phyloP scores from a whole-genome alignment of 495 filamentous ascomycete species.

The Aspergillus steynii region DNA sequence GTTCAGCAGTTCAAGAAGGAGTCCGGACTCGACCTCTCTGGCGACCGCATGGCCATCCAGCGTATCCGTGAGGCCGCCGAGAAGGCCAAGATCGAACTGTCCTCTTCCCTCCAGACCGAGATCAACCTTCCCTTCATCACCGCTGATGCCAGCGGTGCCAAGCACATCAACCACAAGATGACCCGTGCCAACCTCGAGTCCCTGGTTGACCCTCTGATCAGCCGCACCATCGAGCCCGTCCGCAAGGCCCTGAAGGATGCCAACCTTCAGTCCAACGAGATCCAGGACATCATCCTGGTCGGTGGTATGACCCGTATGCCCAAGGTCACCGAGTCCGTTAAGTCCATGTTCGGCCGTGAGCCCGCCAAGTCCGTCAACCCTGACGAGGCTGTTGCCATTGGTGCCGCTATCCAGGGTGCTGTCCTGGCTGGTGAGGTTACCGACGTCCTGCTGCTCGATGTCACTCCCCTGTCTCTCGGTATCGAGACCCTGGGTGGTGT shows the following conservation, averaged over 20 bases:
- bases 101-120: conserved; percentile 93
- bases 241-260: conserved; percentile 98
- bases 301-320: conserved; percentile 99
- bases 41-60: conserved; percentile 98
- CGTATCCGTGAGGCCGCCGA: conserved; percentile 98
- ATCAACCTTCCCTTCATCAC: conserved; percentile 99
- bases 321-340: conserved; percentile 96
- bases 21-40: conserved; percentile 83
- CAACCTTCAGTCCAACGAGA: conserved; percentile 88
- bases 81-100: conserved; percentile 99
- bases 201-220: conserved; percentile 90
- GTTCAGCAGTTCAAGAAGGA: conserved; percentile 97
- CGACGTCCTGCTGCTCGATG: conserved; percentile 93
- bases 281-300: conserved; percentile 98
- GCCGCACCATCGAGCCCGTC: conserved; percentile 83
- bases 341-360: conserved; percentile 96
- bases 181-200: conserved; percentile 89
- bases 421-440: conserved; percentile 96
- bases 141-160: conserved; percentile 88
- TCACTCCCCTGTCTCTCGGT: conserved; percentile 96
- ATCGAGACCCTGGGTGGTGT: conserved; percentile 99
- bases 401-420: conserved; percentile 96
- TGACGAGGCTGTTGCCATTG: conserved; percentile 98
- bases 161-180: conserved; percentile 97
- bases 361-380: conserved; percentile 99